phyloP scores from a whole-genome alignment of 169 alveolate genomes.

The Eimeria maxima region DNA sequence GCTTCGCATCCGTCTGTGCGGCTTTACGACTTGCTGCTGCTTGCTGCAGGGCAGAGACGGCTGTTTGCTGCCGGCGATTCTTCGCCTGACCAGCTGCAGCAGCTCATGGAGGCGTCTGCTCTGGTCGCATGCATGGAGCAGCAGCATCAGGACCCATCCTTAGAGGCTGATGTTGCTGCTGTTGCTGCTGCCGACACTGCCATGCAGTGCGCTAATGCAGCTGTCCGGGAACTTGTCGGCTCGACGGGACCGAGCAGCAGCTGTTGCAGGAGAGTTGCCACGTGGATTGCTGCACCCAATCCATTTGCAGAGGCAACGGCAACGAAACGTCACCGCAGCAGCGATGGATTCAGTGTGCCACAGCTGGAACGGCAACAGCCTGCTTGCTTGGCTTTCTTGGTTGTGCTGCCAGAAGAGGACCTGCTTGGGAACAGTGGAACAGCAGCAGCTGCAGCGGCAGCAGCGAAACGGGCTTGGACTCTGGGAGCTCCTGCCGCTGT shows the following conservation, averaged over 20 bases:
- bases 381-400: background rate
- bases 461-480: background rate
- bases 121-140: conserved; percentile 40
- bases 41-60: background rate
- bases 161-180: conserved; percentile 1
- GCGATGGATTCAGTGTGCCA: background rate
- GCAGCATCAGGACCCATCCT: background rate
- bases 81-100: conserved; percentile 37
- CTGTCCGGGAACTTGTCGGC: conserved; percentile 26
- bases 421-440: conserved; percentile 9
- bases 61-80: conserved; percentile 8
- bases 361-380: background rate
- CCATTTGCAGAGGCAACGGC: conserved; percentile 17
- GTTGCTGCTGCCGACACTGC: conserved; percentile 35
- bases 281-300: conserved; percentile 17
- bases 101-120: conserved; percentile 43
- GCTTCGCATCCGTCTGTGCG: conserved; percentile 31
- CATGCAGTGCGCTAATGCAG: conserved; percentile 29
- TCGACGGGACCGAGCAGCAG: background rate
- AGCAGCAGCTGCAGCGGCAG: conserved; percentile 49
- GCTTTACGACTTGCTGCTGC: background rate
- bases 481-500: background rate
- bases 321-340: background rate
- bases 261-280: conserved; percentile 36
- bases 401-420: conserved; percentile 37